phyloP scores from a whole-genome alignment of 2,329 filamentous ascomycete species.

The Colletotrichum sp. region DNA sequence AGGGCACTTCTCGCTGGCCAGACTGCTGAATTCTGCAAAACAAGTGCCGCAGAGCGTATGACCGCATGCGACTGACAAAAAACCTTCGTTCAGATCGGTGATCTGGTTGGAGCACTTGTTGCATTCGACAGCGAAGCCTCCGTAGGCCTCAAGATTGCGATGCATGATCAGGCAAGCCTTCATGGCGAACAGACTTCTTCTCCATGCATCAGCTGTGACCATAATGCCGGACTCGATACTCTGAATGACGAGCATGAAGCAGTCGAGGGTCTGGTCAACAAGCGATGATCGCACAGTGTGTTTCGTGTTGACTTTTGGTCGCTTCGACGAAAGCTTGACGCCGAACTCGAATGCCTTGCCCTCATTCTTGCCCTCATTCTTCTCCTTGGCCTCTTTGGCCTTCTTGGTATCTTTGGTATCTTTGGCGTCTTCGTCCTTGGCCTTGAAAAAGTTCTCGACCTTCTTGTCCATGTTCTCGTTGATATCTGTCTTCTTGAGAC shows the following conservation, averaged over 20 bases:
- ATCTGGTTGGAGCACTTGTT: background rate
- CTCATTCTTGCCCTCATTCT: background rate
- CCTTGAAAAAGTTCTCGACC: background rate
- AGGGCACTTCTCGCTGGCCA: background rate
- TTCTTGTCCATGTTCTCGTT: background rate
- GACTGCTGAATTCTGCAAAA: background rate
- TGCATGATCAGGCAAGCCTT: background rate
- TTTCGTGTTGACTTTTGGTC: background rate
- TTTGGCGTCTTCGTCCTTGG: background rate
- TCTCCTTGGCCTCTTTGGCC: background rate
- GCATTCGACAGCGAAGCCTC: background rate
- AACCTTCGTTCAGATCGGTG: background rate
- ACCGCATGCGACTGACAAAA: conserved; percentile 1
- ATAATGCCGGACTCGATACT: conserved; percentile 16
- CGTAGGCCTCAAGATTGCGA: background rate
- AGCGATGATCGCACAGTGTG: background rate
- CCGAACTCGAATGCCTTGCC: conserved; percentile 24
- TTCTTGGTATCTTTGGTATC: background rate
- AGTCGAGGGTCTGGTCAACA: conserved; percentile 24
- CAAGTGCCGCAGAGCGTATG: background rate
- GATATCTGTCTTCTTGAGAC: background rate
- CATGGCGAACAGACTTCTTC: background rate
- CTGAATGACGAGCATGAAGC: conserved; percentile 24
- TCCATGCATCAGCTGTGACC: background rate
- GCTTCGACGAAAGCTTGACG: conserved; percentile 11